Evolutionary conservation across 2,329 filamentous ascomycete genomes (phyloP), one percentile per base, ranked within the genome.

Genomic region (Didymella segeticola): DNA sequence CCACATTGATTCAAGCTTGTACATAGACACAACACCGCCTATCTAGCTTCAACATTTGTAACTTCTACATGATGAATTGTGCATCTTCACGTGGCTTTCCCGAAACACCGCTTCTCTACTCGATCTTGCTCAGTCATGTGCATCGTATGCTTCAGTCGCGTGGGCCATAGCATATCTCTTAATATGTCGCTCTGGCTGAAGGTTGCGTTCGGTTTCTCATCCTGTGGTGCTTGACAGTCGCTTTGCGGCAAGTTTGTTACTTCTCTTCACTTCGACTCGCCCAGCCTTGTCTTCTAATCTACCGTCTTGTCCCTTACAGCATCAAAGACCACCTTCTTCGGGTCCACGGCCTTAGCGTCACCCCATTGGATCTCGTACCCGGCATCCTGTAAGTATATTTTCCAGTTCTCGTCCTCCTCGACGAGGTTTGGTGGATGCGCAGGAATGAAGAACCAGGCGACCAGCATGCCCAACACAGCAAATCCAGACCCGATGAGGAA

Each of bases 361-460:
- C 66, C 66, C 64, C 66, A 68, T 9, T 60, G 52, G 15, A 61
- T 61, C 30, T 63, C 56, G 25, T 61, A 68, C 5, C 66, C 66
- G 22, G 58, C 51, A 34, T 63, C 61, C 8, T 49, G 34, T 12
- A 68, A 58, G 31, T 67, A 68, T 10, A 47, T 48, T n/a, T 62
- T 64, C 64, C 66, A 68, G 19, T 60, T 61, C 33, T 63, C 64
- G 17, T 71, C 67, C 38, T 73, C 70, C n/a, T 70, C 56, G 2
- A 62, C 66, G 5, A 73, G 56, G 8, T 59, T 53, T 11, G 60
- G 56, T 8, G 63, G 53, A 8, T 63, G 43, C 29, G 63, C 65
- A 11, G 67, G 71, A 9, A 75, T 69, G 31, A 74, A 53, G 22
- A 67, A 69, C 63, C 62, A 67, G 1, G 64, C 66, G n/a, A 62